Conservation (phyloP, 768 basidiomycete species). For the Chalciporus sphaerocephalus region DNA sequence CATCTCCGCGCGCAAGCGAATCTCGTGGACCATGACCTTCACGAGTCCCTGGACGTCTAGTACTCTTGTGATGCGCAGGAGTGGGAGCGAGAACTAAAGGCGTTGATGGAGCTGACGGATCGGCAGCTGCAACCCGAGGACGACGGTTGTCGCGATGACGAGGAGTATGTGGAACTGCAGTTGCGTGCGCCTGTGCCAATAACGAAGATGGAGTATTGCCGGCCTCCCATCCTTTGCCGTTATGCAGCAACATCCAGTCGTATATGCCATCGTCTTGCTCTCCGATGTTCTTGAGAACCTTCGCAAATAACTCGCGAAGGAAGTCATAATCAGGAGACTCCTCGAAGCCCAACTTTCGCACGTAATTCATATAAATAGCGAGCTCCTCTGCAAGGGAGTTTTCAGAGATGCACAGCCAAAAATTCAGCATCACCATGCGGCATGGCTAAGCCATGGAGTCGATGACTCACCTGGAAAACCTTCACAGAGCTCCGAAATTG, state of each 20-base stretch:
- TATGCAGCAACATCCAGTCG: constrained; percentile 95
- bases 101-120: constrained; percentile 49
- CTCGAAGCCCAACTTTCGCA: constrained; percentile 96
- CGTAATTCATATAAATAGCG: constrained; percentile 98
- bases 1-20: constrained; percentile 40
- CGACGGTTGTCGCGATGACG: constrained; percentile 53
- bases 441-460: not conserved
- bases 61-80: constrained; percentile 60
- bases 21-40: constrained; percentile 51
- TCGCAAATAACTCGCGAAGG: constrained; percentile 88
- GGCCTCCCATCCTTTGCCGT: constrained; percentile 95
- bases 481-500: constrained; percentile 90
- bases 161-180: constrained; percentile 50
- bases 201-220: constrained; percentile 48
- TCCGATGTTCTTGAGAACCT: constrained; percentile 81
- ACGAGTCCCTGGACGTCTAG: constrained; percentile 43
- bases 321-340: constrained; percentile 98
- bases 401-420: not conserved
- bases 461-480: constrained; percentile 82
- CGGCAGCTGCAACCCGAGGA: constrained; percentile 47
- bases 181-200: constrained; percentile 51
- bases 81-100: constrained; percentile 64
- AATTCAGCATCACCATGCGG: not conserved
- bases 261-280: constrained; percentile 90
- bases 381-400: constrained; percentile 66